phyloP scores from a whole-genome alignment of 352 stramenopile genomes.

The Phytophthora boehmeriae region DNA sequence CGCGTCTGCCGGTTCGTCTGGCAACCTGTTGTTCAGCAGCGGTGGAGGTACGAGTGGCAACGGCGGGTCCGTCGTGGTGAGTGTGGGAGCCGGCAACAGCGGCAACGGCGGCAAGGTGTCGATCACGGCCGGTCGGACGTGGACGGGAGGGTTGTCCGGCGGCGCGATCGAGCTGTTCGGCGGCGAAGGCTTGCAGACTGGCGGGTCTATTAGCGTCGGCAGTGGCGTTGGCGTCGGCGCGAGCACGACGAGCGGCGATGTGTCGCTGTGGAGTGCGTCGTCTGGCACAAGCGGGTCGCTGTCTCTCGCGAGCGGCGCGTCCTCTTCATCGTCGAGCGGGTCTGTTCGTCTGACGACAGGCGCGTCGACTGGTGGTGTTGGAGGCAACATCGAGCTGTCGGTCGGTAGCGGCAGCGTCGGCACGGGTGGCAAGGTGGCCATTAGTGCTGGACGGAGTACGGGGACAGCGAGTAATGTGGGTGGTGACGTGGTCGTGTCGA shows the following conservation, averaged over 20 bases:
- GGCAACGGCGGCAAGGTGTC: conserved; percentile 7
- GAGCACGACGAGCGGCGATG: too few species aligned
- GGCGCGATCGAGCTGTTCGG: background rate
- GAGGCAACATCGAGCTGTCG: conserved; percentile 17
- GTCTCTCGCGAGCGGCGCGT: conserved; percentile 10
- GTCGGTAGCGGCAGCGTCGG: conserved; percentile 16
- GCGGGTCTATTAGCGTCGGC: background rate
- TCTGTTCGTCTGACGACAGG: conserved; percentile 5
- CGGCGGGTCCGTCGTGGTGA: conserved; percentile 7
- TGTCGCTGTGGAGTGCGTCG: conserved; percentile 1
- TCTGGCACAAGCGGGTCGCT: conserved; percentile 14
- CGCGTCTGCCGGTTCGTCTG: background rate
- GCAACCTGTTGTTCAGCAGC: background rate
- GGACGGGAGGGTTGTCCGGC: background rate
- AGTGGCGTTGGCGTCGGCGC: too few species aligned
- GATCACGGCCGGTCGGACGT: conserved; percentile 3
- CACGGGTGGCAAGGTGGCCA: conserved; percentile 7
- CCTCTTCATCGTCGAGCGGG: too few species aligned
- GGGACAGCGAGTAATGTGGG: conserved; percentile 2
- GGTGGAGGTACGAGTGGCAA: conserved; percentile 2
- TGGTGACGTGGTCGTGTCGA: background rate
- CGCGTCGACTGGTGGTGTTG: conserved; percentile 4
- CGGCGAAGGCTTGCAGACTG: background rate
- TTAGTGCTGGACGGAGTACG: conserved; percentile 16
- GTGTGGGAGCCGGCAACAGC: conserved; percentile 5